Conservation (phyloP, 306 rosid species). For the Sicyos edulis region DNA sequence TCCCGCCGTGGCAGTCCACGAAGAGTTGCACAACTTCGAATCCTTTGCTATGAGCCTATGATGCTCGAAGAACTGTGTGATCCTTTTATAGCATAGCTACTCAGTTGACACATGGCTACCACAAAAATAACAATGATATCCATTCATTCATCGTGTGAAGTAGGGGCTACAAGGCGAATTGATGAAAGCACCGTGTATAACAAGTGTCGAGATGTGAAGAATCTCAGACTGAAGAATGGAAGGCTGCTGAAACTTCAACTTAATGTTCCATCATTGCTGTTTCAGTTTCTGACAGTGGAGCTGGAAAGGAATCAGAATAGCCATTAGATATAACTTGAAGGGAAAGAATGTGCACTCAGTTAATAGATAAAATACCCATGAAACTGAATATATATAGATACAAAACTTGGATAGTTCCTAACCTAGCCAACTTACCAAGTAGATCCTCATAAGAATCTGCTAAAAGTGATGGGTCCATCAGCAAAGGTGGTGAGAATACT, state of each 20-base stretch:
- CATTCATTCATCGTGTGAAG: background rate
- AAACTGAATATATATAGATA: conserved; percentile 7
- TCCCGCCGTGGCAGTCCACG: background rate
- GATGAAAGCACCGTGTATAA: background rate
- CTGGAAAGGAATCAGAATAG: conserved; percentile 41
- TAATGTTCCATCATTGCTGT: conserved; percentile 91
- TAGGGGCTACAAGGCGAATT: background rate
- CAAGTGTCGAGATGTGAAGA: background rate
- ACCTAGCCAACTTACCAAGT: conserved; percentile 58
- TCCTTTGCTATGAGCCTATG: background rate
- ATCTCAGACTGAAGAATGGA: conserved; percentile 3
- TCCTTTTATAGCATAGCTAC: conserved; percentile 8
- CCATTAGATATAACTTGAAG: background rate
- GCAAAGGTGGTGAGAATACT: conserved; percentile 84
- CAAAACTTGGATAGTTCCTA: background rate
- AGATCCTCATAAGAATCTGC: conserved; percentile 83
- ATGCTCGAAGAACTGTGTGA: conserved; percentile 9
- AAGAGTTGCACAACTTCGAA: background rate
- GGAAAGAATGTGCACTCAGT: background rate
- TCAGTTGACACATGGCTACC: conserved; percentile 1
- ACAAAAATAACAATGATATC: conserved; percentile 1
- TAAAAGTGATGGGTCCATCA: conserved; percentile 69
- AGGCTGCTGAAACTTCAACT: conserved; percentile 26
- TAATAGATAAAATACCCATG: background rate
- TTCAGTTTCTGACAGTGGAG: conserved; percentile 93